A percentile compares a stretch with the other conserved stretches of the same genome.
These are phyloP conservation scores for Aechmea fasciata DNA, from an alignment of 176 grass and related monocot genomes.

Conservation along the genomic window DNA sequence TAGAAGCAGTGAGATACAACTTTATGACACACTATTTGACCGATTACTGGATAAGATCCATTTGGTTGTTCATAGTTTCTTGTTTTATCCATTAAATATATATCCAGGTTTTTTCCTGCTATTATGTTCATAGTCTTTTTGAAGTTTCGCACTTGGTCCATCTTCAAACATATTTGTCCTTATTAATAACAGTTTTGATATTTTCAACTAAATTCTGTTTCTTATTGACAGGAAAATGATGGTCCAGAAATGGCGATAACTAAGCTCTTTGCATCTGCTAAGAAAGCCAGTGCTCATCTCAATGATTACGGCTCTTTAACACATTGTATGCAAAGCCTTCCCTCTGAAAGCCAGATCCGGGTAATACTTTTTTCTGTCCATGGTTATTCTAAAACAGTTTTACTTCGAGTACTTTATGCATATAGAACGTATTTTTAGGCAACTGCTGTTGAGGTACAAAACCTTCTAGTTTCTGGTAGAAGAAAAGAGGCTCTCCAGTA, in stretches of 20 bases:
- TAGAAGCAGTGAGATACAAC: too few relatives aligned
- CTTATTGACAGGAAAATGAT: constrained; percentile 49
- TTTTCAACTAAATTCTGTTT: background rate
- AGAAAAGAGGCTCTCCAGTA: constrained; percentile 82
- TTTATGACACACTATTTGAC: too few relatives aligned
- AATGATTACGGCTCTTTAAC: constrained; percentile 37
- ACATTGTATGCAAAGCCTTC: constrained; percentile 60
- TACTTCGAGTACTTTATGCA: background rate
- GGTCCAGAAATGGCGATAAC: constrained; percentile 92
- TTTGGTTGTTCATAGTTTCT: too few relatives aligned
- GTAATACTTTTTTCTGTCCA: constrained; percentile 31
- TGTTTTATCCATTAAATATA: too few relatives aligned
- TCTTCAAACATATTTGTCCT: too few relatives aligned
- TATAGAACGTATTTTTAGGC: constrained; percentile 32
- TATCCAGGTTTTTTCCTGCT: too few relatives aligned
- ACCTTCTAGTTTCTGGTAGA: constrained; percentile 88
- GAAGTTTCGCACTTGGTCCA: too few relatives aligned
- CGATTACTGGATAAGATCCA: too few relatives aligned
- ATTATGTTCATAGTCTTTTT: too few relatives aligned
- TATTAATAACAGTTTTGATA: too few relatives aligned
- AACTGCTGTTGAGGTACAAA: constrained; percentile 81
- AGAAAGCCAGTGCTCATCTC: constrained; percentile 30
- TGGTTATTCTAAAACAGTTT: background rate
- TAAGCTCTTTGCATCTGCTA: constrained; percentile 82
- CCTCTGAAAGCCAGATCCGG: constrained; percentile 72